Conservation (phyloP, 352 stramenopile species). For the Globisporangium spiculum region DNA sequence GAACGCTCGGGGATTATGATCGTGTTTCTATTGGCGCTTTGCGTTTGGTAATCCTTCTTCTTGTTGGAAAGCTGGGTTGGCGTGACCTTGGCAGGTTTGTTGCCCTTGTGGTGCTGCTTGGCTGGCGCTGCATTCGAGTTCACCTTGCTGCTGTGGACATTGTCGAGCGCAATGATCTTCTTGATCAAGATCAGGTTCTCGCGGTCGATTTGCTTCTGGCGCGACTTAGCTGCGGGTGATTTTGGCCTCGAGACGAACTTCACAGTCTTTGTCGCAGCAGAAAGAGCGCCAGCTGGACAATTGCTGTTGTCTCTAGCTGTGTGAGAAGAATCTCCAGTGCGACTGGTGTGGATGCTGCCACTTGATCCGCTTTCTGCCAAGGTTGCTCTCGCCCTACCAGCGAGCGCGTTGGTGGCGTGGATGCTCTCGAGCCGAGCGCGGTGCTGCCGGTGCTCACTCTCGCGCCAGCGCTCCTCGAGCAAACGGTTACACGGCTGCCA, state of each 20-base stretch:
- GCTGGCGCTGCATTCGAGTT: not conserved
- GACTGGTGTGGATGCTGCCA: not conserved
- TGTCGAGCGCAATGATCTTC: conserved; percentile 52
- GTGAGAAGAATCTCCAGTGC: not conserved
- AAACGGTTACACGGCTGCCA: conserved; percentile 47
- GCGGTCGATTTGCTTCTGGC: conserved; percentile 50
- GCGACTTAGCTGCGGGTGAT: conserved; percentile 42
- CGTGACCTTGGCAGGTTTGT: not conserved
- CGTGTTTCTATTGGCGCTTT: conserved; percentile 18
- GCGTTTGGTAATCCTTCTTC: not conserved
- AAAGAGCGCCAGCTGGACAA: not conserved
- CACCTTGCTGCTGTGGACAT: conserved; percentile 11
- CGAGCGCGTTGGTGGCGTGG: conserved; percentile 6
- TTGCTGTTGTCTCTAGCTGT: not conserved
- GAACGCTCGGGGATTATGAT: conserved; percentile 18
- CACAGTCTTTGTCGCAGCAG: not conserved
- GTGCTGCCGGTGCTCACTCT: conserved; percentile 36
- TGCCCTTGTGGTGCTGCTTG: not conserved
- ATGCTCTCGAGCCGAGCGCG: conserved; percentile 49
- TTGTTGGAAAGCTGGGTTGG: not conserved
- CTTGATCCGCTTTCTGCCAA: not conserved
- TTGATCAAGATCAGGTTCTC: conserved; percentile 62
- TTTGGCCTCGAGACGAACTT: conserved; percentile 30
- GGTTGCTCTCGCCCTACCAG: not conserved
- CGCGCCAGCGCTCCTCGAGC: conserved; percentile 43